Conservation (phyloP, 169 alveolate genomes). For the Cryptosporidium andersoni region DNA sequence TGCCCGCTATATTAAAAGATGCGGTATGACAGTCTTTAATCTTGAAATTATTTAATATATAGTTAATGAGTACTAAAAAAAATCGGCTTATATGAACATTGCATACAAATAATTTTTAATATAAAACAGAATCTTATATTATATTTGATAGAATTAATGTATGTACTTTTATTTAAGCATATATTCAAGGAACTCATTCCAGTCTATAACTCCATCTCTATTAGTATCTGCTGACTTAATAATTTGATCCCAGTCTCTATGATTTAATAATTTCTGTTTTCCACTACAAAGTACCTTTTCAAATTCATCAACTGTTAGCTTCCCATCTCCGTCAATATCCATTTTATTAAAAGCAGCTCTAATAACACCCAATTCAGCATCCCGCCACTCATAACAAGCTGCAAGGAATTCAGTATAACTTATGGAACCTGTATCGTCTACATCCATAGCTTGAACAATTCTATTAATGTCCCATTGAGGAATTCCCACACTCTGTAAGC, state of each 20-base stretch:
- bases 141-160: neutral
- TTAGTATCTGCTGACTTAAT: constrained; percentile 79
- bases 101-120: neutral
- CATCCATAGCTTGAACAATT: constrained; percentile 78
- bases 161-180: constrained; percentile 56
- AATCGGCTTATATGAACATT: neutral
- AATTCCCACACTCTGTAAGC: constrained; percentile 75
- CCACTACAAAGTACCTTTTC: constrained; percentile 75
- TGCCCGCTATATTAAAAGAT: neutral
- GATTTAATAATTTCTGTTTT: constrained; percentile 72
- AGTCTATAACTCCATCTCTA: constrained; percentile 83
- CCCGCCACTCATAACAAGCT: constrained; percentile 80
- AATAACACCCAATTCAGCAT: constrained; percentile 75
- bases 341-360: constrained; percentile 78
- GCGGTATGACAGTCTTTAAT: neutral
- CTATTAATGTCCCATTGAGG: constrained; percentile 78
- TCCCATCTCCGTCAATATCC: constrained; percentile 81
- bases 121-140: too few relatives aligned
- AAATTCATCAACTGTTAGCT: constrained; percentile 77
- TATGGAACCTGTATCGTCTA: constrained; percentile 78
- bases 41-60: neutral
- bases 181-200: constrained; percentile 78
- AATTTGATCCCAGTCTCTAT: constrained; percentile 71
- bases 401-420: constrained; percentile 82
- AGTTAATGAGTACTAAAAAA: too few relatives aligned